Percentiles rank a stretch among this genome's conserved stretches.
Conservation (phyloP, 2,329 filamentous ascomycete genomes). For the Talaromyces sp. region DNA sequence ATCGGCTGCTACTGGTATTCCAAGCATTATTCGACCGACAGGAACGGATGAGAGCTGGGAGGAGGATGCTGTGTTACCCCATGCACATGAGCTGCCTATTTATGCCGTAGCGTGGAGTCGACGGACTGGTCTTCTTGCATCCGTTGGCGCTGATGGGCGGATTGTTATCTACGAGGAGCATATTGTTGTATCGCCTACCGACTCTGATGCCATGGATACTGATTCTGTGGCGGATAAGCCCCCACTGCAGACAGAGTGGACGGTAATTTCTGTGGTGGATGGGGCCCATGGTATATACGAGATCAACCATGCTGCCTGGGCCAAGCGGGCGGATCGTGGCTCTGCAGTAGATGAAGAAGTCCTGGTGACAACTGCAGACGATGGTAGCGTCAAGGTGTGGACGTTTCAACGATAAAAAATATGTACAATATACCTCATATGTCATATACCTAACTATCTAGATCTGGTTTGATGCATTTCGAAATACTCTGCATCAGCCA, state of each 20-base stretch:
- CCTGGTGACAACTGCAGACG: slow-evolving; percentile 87
- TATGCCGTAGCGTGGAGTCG: slow-evolving; percentile 86
- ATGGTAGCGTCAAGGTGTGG: slow-evolving; percentile 87
- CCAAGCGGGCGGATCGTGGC: slow-evolving; percentile 69
- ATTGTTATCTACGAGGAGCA: slow-evolving; percentile 77
- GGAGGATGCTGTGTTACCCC: slow-evolving; percentile 74
- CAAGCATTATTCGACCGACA: slow-evolving; percentile 81
- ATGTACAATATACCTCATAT: background rate
- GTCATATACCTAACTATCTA: slow-evolving; percentile 5
- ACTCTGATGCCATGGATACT: slow-evolving; percentile 29
- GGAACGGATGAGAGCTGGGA: slow-evolving; percentile 80
- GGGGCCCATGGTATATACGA: slow-evolving; percentile 90
- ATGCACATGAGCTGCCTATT: slow-evolving; percentile 75
- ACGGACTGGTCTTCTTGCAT: slow-evolving; percentile 76
- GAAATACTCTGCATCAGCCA: background rate
- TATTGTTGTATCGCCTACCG: slow-evolving; percentile 32
- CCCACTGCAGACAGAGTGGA: slow-evolving; percentile 63
- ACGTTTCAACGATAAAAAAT: slow-evolving; percentile 46
- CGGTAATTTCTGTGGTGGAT: slow-evolving; percentile 66
- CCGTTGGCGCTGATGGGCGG: slow-evolving; percentile 81
- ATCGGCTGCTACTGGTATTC: slow-evolving; percentile 62
- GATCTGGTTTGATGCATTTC: background rate
- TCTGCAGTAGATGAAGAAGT: slow-evolving; percentile 72
- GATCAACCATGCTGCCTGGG: slow-evolving; percentile 91
- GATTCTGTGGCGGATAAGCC: slow-evolving; percentile 30